These are phyloP conservation scores for Fraxinus sp. DNA, from an alignment of 305 asterid species.

Conservation along the genomic window DNA sequence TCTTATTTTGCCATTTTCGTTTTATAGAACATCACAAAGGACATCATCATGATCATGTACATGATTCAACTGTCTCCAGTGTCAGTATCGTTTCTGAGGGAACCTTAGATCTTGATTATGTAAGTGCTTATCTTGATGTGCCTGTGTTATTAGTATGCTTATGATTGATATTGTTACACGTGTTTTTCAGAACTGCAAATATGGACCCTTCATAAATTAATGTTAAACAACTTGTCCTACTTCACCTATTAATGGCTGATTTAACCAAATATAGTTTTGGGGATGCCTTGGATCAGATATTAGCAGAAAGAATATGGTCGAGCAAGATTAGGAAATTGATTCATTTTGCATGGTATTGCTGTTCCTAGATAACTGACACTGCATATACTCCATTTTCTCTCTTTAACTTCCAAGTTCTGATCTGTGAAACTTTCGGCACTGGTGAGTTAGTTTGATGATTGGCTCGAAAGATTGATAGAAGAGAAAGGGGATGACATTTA, in stretches of 20 bases:
- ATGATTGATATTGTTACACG: conserved; percentile 3
- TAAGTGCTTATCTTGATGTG: conserved; percentile 35
- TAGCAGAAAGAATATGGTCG: neutral
- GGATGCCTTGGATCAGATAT: neutral
- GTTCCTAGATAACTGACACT: neutral
- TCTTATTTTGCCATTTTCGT: conserved; percentile 5
- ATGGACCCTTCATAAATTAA: neutral
- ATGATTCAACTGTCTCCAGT: conserved; percentile 83
- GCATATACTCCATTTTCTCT: neutral
- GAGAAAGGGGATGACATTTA: conserved; percentile 89
- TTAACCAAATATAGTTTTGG: neutral
- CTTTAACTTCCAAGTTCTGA: conserved; percentile 13
- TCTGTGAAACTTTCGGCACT: conserved; percentile 18
- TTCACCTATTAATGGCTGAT: neutral
- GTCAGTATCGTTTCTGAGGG: conserved; percentile 90
- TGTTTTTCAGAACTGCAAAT: neutral
- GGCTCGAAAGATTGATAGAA: conserved; percentile 86
- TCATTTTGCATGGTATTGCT: neutral
- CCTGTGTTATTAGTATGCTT: neutral
- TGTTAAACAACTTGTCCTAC: neutral
- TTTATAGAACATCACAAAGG: conserved; percentile 60
- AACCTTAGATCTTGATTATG: conserved; percentile 85
- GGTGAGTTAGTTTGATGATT: conserved; percentile 73
- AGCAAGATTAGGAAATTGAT: neutral
- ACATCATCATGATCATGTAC: conserved; percentile 67